Evolutionary conservation across 345 rosid genomes (phyloP).

Genomic region (Populus alba): DNA sequence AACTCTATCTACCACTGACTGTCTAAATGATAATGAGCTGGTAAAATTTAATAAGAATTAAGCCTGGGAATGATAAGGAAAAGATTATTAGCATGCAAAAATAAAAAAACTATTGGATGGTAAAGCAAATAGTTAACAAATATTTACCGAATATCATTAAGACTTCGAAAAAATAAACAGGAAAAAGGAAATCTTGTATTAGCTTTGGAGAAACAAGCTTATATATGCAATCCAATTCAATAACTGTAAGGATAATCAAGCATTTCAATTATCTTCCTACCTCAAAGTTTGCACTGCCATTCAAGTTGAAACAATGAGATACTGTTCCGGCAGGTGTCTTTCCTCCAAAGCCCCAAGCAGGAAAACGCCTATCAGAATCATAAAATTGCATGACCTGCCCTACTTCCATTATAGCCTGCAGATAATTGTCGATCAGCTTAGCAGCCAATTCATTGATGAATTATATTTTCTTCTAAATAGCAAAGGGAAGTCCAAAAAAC

Average conservation of each 20-base stretch:
- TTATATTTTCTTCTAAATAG: neutral
- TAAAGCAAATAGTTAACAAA: too few species aligned
- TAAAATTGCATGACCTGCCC: conserved; percentile 88
- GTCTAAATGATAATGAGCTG: too few species aligned
- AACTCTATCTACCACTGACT: too few species aligned
- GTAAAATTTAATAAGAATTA: too few species aligned
- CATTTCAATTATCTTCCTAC: conserved; percentile 29
- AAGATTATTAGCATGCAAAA: too few species aligned
- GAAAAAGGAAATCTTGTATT: too few species aligned
- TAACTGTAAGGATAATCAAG: neutral
- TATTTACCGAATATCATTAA: too few species aligned
- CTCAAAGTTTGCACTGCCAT: conserved; percentile 56
- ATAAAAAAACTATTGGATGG: too few species aligned
- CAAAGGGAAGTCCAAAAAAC: neutral
- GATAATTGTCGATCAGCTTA: neutral
- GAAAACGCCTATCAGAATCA: conserved; percentile 71
- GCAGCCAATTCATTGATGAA: neutral
- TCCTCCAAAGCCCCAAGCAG: conserved; percentile 94
- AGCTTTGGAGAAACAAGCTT: neutral
- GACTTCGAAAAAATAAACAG: too few species aligned
- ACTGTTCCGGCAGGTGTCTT: conserved; percentile 47
- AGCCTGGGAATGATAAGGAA: too few species aligned
- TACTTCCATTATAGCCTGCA: conserved; percentile 77
- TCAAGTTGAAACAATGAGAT: conserved; percentile 85
- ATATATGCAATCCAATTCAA: neutral